Evolutionary conservation across 2,329 filamentous ascomycete species (phyloP), one percentile per base, ranked within the genome.

Genomic region (Alternaria panax): DNA sequence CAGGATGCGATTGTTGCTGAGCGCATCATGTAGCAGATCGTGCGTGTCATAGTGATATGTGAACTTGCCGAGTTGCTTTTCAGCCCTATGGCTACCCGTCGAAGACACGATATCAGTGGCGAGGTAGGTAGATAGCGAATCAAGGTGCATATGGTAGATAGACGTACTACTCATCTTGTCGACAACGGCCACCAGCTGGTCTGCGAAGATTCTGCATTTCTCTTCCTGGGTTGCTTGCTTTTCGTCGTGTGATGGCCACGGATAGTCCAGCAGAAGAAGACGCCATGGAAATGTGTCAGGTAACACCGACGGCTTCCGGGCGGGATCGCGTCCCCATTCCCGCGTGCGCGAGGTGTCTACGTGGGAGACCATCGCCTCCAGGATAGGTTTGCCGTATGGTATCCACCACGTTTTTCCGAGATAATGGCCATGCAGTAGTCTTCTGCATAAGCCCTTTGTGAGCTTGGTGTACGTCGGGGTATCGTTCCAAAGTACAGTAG

Each of bases 181-280:
- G 1, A 68, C 27, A 3, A 69, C 28, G 12, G 53, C 59, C 1
- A 38, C 28, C 0, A 75, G 41, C 18, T 69, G 58, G 1, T 61
- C 18, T 1, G 70, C 67, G 47, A 75, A 70, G 0, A 8, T 20
- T 22, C 64, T 60, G 41, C 71, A 71, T 30, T 54, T 63, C 2
- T 41, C 34, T 22, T 70, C 67, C 5, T 52, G 43, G 7, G 52
- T 28, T 18, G 25, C 46, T 9, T 52, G 34, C 0, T 25, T 24
- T 14, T 59, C 41, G 22, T 59, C 8, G 7, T 16, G 43, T 1
- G 38, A 14, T 18, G 58, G 60, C 16, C 43, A 48, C 2, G 72
- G 67, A 32, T 68, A 74, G 7, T 68, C 57, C 5, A 77, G 59
- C 2, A 78, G 59, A 54, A 66, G 64, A 7, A 79, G 66, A 1